Conservation (phyloP, 1,139 yeast genomes). For the Candida sanyaensis region DNA sequence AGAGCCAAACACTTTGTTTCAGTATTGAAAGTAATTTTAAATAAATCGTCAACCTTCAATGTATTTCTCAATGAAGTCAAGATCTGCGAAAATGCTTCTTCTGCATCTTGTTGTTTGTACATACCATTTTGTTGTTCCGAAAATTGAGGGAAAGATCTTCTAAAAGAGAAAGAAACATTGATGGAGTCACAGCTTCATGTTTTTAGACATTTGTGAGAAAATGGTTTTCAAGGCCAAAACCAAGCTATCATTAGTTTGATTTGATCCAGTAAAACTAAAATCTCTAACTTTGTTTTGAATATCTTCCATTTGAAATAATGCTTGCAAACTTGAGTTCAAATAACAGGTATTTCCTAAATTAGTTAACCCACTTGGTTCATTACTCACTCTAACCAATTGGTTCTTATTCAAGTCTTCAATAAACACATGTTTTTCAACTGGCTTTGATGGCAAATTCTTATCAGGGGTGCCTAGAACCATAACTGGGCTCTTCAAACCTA, state of each 20-base stretch:
- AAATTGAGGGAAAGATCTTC: constrained; percentile 82
- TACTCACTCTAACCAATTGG: constrained; percentile 38
- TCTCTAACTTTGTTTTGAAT: constrained; percentile 36
- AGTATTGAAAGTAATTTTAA: constrained; percentile 66
- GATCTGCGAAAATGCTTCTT: constrained; percentile 88
- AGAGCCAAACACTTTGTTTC: constrained; percentile 60
- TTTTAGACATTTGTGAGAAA: constrained; percentile 49
- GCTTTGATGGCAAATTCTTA: constrained; percentile 60
- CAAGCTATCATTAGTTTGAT: constrained; percentile 16
- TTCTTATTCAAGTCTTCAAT: constrained; percentile 66
- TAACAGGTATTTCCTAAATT: constrained; percentile 96
- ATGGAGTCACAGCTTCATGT: constrained; percentile 57
- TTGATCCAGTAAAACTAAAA: constrained; percentile 9
- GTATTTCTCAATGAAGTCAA: constrained; percentile 54
- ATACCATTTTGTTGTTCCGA: constrained; percentile 76
- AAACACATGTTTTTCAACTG: constrained; percentile 57
- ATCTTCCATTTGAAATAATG: constrained; percentile 69
- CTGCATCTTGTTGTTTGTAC: constrained; percentile 96
- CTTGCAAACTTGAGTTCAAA: constrained; percentile 86
- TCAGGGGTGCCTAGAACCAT: constrained; percentile 96
- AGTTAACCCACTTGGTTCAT: constrained; percentile 77
- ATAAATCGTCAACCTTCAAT: constrained; percentile 54
- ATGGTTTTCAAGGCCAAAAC: constrained; percentile 37
- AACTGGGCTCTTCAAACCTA: constrained; percentile 67
- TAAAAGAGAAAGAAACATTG: constrained; percentile 62